These are phyloP conservation scores for Cordia subcordata DNA, from an alignment of 257 asterid genomes.

Conservation along the genomic window DNA sequence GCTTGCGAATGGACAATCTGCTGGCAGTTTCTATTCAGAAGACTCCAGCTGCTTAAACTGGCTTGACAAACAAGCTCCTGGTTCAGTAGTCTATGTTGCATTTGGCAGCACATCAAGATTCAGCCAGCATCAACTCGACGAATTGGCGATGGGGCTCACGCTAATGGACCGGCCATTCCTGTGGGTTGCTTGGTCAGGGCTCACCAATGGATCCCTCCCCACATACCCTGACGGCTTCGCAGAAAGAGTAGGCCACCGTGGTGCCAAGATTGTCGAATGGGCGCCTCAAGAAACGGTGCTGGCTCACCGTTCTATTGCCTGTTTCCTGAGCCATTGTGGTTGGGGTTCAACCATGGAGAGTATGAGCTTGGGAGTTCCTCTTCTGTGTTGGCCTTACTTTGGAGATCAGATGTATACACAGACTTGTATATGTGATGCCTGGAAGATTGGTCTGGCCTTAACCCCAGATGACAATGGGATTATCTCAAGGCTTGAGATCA, in stretches of 20 bases:
- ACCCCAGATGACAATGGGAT: conserved; percentile 31
- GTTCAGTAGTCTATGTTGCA: conserved; percentile 52
- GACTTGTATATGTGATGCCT: conserved; percentile 38
- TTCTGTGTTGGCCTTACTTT: conserved; percentile 63
- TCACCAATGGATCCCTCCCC: conserved; percentile 10
- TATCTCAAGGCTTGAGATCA: conserved; percentile 37
- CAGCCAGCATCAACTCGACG: conserved; percentile 36
- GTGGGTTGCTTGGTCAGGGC: conserved; percentile 50
- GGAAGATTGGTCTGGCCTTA: conserved; percentile 44
- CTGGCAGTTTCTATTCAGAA: conserved; percentile 36
- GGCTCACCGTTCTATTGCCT: conserved; percentile 39
- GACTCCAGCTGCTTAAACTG: conserved; percentile 52
- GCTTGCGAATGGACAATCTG: conserved; percentile 25
- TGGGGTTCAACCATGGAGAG: conserved; percentile 65
- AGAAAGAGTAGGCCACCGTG: conserved; percentile 24
- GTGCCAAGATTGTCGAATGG: conserved; percentile 59
- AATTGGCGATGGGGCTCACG: conserved; percentile 52
- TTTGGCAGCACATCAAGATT: conserved; percentile 55
- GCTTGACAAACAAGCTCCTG: conserved; percentile 46
- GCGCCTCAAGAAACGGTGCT: conserved; percentile 61
- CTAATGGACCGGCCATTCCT: conserved; percentile 38
- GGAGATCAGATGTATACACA: conserved; percentile 51
- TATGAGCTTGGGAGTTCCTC: conserved; percentile 51
- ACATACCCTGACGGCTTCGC: conserved; percentile 18
- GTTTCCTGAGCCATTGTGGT: conserved; percentile 63